Percentiles rank a stretch among this genome's conserved stretches.
These are phyloP conservation scores for Guillardia theta DNA, from an alignment of 78 protist genomes.

Conservation along the genomic window DNA sequence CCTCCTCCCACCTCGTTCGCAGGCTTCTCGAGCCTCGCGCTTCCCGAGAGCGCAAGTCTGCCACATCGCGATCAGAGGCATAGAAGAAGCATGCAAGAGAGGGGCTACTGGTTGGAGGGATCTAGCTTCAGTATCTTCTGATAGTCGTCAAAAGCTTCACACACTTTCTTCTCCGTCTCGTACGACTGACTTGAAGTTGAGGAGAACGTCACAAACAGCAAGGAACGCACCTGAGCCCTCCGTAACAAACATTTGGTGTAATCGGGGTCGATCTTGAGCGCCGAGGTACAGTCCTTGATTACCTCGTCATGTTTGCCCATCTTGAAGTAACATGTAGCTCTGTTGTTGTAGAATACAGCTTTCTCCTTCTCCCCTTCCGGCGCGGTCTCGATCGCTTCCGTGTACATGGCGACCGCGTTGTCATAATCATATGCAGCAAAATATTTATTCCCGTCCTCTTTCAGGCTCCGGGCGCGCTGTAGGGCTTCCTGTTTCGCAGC, in stretches of 20 bases:
- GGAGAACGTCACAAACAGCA: background rate
- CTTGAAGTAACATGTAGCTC: slow-evolving; percentile 6
- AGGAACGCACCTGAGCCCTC: background rate
- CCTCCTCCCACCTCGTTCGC: background rate
- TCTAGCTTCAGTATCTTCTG: background rate
- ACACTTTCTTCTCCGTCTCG: background rate
- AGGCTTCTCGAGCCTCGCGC: background rate
- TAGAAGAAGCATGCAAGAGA: background rate
- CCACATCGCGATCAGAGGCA: background rate
- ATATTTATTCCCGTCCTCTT: background rate
- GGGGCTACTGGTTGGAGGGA: background rate
- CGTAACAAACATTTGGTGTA: background rate
- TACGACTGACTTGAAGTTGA: background rate
- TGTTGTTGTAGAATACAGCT: slow-evolving; percentile 5
- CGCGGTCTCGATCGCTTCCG: slow-evolving; percentile 26
- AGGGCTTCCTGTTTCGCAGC: background rate
- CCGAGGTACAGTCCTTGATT: background rate
- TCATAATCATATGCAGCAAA: background rate
- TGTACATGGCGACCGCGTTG: background rate
- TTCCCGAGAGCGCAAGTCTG: background rate
- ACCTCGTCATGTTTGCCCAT: background rate
- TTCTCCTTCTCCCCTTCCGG: background rate
- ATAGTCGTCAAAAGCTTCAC: background rate
- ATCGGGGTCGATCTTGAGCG: background rate
- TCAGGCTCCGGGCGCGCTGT: background rate